Evolutionary conservation across 768 basidiomycete species (phyloP).

Genomic region (Pholiota microspora): DNA sequence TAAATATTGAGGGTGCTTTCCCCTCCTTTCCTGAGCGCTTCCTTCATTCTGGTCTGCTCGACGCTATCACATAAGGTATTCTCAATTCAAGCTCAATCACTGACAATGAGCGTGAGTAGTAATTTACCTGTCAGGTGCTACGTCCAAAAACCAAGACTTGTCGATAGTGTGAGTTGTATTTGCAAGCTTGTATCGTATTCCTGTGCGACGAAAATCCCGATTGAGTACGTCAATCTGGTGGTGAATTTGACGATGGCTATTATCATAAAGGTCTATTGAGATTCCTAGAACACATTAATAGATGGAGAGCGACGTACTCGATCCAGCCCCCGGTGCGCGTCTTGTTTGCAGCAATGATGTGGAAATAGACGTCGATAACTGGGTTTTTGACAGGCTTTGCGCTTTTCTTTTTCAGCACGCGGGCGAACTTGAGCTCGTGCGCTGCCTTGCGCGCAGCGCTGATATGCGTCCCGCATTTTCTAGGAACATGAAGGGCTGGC

Average conservation of each 20-base stretch:
- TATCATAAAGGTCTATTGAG: too few species aligned
- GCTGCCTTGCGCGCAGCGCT: slow-evolving; percentile 2
- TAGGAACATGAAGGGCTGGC: neutral
- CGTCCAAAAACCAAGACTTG: slow-evolving; percentile 37
- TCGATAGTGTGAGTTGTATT: slow-evolving; percentile 32
- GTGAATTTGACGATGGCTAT: slow-evolving; percentile 16
- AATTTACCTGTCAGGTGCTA: slow-evolving; percentile 31
- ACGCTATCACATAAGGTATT: slow-evolving; percentile 22
- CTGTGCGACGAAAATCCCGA: slow-evolving; percentile 28
- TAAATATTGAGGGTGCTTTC: slow-evolving; percentile 38
- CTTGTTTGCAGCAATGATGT: slow-evolving; percentile 24
- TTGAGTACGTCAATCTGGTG: slow-evolving; percentile 39
- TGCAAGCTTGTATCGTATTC: slow-evolving; percentile 32
- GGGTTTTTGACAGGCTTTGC: neutral
- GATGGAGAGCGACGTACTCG: slow-evolving; percentile 24
- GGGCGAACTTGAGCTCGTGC: slow-evolving; percentile 3
- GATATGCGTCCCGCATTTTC: slow-evolving; percentile 10
- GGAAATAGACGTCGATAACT: slow-evolving; percentile 25
- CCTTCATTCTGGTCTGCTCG: slow-evolving; percentile 30
- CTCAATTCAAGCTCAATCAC: neutral
- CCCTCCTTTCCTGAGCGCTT: slow-evolving; percentile 32
- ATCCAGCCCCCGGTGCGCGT: slow-evolving; percentile 32
- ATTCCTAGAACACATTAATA: neutral
- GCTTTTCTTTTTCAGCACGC: neutral
- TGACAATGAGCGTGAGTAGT: neutral